These are phyloP conservation scores for Trichothecium sympodiale DNA, from an alignment of 2,329 filamentous ascomycete species.

Conservation along the genomic window DNA sequence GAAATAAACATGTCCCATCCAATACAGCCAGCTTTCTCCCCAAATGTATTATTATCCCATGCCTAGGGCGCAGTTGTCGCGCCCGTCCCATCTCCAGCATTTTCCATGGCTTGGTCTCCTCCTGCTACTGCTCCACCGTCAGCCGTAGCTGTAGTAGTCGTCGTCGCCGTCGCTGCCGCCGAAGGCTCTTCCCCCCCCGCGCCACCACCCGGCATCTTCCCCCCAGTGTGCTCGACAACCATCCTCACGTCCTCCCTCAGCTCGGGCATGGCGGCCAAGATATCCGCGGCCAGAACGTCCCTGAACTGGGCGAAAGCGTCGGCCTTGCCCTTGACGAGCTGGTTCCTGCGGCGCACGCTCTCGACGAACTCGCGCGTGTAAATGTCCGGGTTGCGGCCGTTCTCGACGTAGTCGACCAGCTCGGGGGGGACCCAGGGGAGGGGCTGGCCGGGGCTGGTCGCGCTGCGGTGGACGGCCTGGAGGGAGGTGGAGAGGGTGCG, in stretches of 20 bases:
- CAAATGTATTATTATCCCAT: too few species aligned
- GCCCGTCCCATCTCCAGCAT: too few species aligned
- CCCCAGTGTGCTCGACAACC: conserved; percentile 37
- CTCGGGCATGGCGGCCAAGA: conserved; percentile 48
- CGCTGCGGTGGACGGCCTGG: conserved; percentile 26
- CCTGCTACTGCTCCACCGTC: background rate
- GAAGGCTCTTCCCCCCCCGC: conserved; percentile 1
- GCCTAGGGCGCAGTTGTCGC: too few species aligned
- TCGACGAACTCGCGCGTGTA: conserved; percentile 67
- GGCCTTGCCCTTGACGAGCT: conserved; percentile 55
- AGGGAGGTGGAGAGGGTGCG: conserved; percentile 28
- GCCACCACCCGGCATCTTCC: conserved; percentile 6
- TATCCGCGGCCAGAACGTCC: conserved; percentile 50
- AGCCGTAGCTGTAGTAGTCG: background rate
- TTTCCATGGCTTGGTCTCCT: background rate
- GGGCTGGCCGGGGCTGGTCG: conserved; percentile 23
- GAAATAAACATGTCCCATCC: too few species aligned
- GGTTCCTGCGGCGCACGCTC: conserved; percentile 53
- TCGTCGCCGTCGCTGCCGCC: background rate
- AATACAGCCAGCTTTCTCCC: too few species aligned
- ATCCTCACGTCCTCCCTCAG: conserved; percentile 38
- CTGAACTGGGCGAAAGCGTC: conserved; percentile 49
- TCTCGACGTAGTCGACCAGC: conserved; percentile 58
- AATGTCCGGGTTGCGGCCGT: conserved; percentile 62
- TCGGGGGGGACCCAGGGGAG: conserved; percentile 49